Evolutionary conservation across 1,139 yeast genomes (phyloP).

Genomic region (Protomyces lactucae-debilis): DNA sequence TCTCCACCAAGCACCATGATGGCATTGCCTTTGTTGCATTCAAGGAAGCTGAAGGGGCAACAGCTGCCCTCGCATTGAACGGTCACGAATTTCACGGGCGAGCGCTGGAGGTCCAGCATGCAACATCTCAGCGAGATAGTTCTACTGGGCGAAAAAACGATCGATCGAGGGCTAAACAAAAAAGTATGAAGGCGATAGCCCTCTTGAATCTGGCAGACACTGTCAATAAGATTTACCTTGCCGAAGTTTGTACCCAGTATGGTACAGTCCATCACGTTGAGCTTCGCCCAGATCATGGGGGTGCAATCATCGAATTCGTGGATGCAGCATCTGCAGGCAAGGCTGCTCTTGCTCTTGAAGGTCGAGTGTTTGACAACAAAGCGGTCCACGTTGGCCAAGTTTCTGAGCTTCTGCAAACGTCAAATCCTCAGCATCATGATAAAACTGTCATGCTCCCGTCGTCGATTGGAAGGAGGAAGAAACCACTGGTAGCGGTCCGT

Average conservation of each 20-base stretch:
- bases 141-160: neutral
- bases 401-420: slow-evolving; percentile 27
- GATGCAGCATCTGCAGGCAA: slow-evolving; percentile 51
- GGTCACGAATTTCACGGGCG: slow-evolving; percentile 27
- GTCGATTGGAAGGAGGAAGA: neutral
- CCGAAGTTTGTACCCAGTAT: slow-evolving; percentile 40
- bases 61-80: neutral
- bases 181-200: slow-evolving; percentile 29
- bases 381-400: slow-evolving; percentile 44
- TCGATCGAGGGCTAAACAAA: neutral
- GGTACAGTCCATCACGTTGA: slow-evolving; percentile 44
- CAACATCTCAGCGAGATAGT: neutral
- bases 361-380: slow-evolving; percentile 43
- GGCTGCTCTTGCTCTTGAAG: slow-evolving; percentile 51
- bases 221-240: slow-evolving; percentile 35
- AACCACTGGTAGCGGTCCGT: neutral
- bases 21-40: slow-evolving; percentile 13
- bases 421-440: neutral
- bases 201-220: slow-evolving; percentile 36
- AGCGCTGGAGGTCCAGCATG: slow-evolving; percentile 16
- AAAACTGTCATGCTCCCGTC: neutral
- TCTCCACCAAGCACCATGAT: slow-evolving; percentile 12
- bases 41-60: neutral
- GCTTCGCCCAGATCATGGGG: slow-evolving; percentile 48
- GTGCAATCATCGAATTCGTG: slow-evolving; percentile 54